Conservation (phyloP, 495 filamentous ascomycete genomes). For the Pyrenula aspistea region DNA sequence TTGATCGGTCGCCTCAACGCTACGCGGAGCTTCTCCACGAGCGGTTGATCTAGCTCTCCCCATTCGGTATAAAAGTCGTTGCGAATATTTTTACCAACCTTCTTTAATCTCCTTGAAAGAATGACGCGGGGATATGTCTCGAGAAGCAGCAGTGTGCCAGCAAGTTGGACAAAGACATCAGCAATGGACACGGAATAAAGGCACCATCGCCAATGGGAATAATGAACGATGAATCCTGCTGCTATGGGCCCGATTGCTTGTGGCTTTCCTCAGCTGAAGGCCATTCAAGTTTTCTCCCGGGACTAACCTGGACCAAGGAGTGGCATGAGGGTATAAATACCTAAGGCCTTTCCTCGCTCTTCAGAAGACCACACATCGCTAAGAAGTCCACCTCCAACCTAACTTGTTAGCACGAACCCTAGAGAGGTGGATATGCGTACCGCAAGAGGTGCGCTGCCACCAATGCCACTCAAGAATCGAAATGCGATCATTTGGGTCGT, state of each 20-base stretch:
- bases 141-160: slow-evolving; percentile 40
- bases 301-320: slow-evolving; percentile 27
- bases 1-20: slow-evolving; percentile 32
- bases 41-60: slow-evolving; percentile 11
- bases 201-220: slow-evolving; percentile 47
- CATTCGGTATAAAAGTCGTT: slow-evolving; percentile 28
- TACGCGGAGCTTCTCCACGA: slow-evolving; percentile 2
- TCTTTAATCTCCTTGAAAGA: slow-evolving; percentile 35
- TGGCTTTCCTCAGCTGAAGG: neutral
- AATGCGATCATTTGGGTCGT: slow-evolving; percentile 42
- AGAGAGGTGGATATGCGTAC: neutral
- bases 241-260: slow-evolving; percentile 34
- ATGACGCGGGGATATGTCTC: slow-evolving; percentile 41
- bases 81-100: slow-evolving; percentile 46
- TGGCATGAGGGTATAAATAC: slow-evolving; percentile 39
- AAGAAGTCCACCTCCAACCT: slow-evolving; percentile 30
- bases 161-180: slow-evolving; percentile 35
- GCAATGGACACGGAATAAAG: slow-evolving; percentile 39
- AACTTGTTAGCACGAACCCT: neutral
- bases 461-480: slow-evolving; percentile 43
- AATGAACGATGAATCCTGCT: slow-evolving; percentile 39
- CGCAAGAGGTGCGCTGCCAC: slow-evolving; percentile 37
- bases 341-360: slow-evolving; percentile 43
- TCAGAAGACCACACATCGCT: slow-evolving; percentile 38
- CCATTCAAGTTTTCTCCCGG: neutral